These are phyloP conservation scores for Rhodotorula sp. DNA, from an alignment of 1,284 basidiomycete species.

Conservation along the genomic window DNA sequence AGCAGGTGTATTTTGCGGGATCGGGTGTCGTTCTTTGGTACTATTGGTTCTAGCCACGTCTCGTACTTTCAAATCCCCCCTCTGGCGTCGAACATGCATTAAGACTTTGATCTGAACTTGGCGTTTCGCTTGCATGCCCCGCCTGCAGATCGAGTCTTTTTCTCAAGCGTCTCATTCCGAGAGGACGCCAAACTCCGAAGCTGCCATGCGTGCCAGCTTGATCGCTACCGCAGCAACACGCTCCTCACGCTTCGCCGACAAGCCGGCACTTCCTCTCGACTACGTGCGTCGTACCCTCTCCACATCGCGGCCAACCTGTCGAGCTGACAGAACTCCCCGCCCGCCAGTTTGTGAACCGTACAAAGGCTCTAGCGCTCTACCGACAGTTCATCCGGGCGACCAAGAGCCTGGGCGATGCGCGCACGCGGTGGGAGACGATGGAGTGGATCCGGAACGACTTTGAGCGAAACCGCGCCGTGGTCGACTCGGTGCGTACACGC, in stretches of 20 bases:
- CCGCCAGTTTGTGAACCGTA: slow-evolving; percentile 37
- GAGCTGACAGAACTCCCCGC: too few species aligned
- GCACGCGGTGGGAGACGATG: slow-evolving; percentile 34
- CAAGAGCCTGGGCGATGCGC: slow-evolving; percentile 23
- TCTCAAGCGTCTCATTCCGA: too few species aligned
- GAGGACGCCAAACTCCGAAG: neutral
- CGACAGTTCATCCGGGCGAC: slow-evolving; percentile 40
- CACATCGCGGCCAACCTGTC: neutral
- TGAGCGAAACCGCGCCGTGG: slow-evolving; percentile 30
- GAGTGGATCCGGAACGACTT: slow-evolving; percentile 35
- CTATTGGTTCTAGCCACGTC: too few species aligned
- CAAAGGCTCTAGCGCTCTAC: slow-evolving; percentile 33
- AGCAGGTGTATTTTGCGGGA: too few species aligned
- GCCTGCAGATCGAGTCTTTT: too few species aligned
- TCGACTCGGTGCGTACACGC: slow-evolving; percentile 26
- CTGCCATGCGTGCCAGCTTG: neutral
- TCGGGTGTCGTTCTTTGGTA: too few species aligned
- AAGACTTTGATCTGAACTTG: too few species aligned
- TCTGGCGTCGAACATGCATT: too few species aligned
- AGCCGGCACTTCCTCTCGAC: slow-evolving; percentile 33
- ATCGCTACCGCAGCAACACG: neutral
- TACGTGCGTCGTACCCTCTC: slow-evolving; percentile 17
- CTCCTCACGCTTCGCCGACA: slow-evolving; percentile 25
- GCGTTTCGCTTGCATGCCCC: too few species aligned
- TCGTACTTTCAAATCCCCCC: too few species aligned